A percentile compares a stretch with the other conserved stretches of the same genome.
Conservation (phyloP, 148 eudicot species). For the Bassia scoparia region DNA sequence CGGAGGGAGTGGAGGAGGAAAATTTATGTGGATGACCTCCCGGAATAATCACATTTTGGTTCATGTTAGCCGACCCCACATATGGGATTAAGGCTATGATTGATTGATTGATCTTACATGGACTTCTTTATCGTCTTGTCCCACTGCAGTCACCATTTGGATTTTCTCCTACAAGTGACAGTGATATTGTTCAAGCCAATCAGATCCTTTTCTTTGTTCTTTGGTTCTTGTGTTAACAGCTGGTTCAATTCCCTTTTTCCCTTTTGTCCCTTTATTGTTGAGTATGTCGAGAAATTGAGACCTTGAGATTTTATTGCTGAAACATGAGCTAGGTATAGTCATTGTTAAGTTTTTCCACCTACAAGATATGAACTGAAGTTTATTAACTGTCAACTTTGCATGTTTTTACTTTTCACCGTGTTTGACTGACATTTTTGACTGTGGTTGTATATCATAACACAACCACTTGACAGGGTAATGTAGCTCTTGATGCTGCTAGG, state of each 20-base stretch:
- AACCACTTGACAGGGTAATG: conserved; percentile 65
- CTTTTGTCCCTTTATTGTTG: background rate
- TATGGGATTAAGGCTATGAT: too few species aligned
- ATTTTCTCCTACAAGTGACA: background rate
- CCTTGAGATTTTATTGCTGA: background rate
- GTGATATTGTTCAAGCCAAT: background rate
- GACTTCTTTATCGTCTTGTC: background rate
- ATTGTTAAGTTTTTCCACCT: background rate
- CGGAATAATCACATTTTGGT: too few species aligned
- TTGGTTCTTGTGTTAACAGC: background rate
- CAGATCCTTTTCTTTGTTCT: background rate
- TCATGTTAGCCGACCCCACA: too few species aligned
- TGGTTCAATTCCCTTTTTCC: background rate
- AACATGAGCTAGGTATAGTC: background rate
- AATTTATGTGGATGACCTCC: too few species aligned
- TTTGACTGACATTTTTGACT: background rate
- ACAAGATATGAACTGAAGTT: background rate
- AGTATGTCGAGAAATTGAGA: background rate
- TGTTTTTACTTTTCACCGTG: background rate
- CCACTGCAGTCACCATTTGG: background rate
- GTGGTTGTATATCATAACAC: background rate
- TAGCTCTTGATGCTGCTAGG: conserved; percentile 95
- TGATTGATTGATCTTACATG: too few species aligned
- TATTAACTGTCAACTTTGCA: too few species aligned
- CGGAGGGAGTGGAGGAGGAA: too few species aligned